A percentile compares a stretch with the other conserved stretches of the same genome.
These are phyloP conservation scores for Alternaria sp. DNA, from an alignment of 2,329 filamentous ascomycete species.

Conservation along the genomic window DNA sequence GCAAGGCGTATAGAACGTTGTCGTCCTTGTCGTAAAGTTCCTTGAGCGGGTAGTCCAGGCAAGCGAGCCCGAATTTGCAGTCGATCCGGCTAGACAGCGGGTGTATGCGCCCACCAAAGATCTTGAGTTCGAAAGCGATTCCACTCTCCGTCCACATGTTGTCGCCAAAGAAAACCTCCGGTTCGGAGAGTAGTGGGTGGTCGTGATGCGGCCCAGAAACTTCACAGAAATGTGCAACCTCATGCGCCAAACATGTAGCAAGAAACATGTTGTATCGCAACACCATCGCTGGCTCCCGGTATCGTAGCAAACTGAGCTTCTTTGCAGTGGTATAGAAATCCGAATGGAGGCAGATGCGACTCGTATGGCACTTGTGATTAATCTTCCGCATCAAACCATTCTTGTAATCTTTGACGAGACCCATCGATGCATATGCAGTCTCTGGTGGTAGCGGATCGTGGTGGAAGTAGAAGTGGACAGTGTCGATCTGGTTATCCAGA, in stretches of 20 bases:
- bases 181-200: conserved; percentile 42
- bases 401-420: conserved; percentile 47
- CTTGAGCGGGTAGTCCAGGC: conserved; percentile 45
- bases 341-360: conserved; percentile 48
- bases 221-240: conserved; percentile 51
- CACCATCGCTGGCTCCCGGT: conserved; percentile 50
- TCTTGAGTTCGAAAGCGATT: conserved; percentile 48
- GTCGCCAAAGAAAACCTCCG: conserved; percentile 49
- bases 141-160: conserved; percentile 51
- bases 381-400: conserved; percentile 45
- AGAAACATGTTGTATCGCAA: conserved; percentile 51
- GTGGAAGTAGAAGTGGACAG: conserved; percentile 50
- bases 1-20: conserved; percentile 46
- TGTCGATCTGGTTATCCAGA: conserved; percentile 41
- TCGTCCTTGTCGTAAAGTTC: conserved; percentile 48
- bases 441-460: conserved; percentile 45
- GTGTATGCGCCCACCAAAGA: conserved; percentile 49
- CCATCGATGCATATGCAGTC: conserved; percentile 48
- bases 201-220: conserved; percentile 47
- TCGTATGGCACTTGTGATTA: conserved; percentile 45
- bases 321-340: conserved; percentile 52
- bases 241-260: conserved; percentile 47
- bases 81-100: conserved; percentile 48
- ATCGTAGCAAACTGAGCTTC: conserved; percentile 45
- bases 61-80: conserved; percentile 47